Conservation (phyloP, 345 rosid genomes). For the Eucalyptus tenuipes region DNA sequence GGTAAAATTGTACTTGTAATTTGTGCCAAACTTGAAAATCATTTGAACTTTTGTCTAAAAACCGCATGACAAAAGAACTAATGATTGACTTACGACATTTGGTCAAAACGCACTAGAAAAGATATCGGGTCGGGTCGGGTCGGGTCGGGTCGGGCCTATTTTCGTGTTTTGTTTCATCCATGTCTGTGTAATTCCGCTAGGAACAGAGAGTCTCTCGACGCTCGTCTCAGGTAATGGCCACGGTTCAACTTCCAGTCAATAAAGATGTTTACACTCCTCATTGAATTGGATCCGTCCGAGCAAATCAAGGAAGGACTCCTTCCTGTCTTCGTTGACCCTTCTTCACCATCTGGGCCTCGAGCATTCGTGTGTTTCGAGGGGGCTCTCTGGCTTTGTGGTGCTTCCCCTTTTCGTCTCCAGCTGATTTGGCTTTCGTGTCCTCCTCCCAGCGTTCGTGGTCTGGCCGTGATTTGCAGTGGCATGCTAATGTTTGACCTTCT, state of each 20-base stretch:
- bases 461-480: background rate
- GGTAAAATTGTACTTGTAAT: background rate
- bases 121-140: background rate
- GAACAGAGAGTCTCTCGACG: background rate
- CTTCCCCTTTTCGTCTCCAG: background rate
- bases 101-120: background rate
- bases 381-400: background rate
- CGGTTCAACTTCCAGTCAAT: background rate
- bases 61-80: background rate
- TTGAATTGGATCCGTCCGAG: background rate
- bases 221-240: background rate
- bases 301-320: background rate
- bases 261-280: background rate
- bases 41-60: background rate
- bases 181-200: background rate
- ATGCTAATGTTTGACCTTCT: background rate
- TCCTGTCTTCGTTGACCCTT: background rate
- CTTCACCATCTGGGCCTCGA: background rate
- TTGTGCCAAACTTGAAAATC: background rate
- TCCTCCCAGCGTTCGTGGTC: background rate
- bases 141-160: background rate
- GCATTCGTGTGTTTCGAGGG: background rate
- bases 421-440: background rate
- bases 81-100: background rate
- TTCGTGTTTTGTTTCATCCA: background rate